These are phyloP conservation scores for Thraustochytrium sp. DNA, from an alignment of 352 stramenopile genomes.

Conservation along the genomic window DNA sequence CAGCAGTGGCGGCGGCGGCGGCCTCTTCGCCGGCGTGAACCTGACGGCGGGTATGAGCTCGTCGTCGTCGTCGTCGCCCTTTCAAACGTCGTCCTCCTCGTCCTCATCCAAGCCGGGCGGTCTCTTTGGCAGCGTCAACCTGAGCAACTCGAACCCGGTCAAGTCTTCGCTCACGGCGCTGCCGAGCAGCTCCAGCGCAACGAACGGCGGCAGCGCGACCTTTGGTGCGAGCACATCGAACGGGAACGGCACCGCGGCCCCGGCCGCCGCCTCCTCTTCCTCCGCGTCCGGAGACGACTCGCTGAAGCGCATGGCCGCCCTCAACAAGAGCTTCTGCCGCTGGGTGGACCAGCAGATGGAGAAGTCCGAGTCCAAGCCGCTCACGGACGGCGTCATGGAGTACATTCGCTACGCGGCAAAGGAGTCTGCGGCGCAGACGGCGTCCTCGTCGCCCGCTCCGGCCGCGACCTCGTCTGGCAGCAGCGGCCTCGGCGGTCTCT, in stretches of 20 bases:
- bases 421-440: background rate
- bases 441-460: background rate
- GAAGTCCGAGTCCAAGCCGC: background rate
- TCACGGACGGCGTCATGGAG: constrained; percentile 4
- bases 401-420: constrained; percentile 3
- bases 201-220: background rate
- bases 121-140: background rate
- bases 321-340: constrained; percentile 22
- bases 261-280: background rate
- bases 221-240: background rate
- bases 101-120: background rate
- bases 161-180: background rate
- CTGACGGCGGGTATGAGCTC: background rate
- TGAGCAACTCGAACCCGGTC: background rate
- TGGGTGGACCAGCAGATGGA: constrained; percentile 17
- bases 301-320: background rate
- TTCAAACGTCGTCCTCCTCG: background rate
- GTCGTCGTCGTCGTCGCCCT: background rate
- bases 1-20: background rate
- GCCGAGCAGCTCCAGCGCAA: background rate
- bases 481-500: background rate
- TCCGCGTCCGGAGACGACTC: background rate
- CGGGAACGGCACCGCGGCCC: background rate
- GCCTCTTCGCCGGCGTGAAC: constrained; percentile 19
- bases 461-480: background rate